Conservation (phyloP, 2,329 filamentous ascomycete species). For the Colletotrichum shisoi region DNA sequence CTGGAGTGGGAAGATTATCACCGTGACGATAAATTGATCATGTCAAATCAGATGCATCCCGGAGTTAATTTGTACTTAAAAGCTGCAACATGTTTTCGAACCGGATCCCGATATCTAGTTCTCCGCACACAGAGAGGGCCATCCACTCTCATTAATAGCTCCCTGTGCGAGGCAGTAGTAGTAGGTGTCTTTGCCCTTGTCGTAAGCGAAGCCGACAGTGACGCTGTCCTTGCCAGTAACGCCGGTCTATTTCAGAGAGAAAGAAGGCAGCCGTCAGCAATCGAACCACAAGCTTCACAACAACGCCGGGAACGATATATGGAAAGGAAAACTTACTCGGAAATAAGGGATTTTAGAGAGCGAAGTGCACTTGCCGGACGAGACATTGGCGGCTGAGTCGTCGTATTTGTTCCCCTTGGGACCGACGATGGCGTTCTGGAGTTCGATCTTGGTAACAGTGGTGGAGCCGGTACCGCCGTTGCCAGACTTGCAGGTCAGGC, state of each 20-base stretch:
- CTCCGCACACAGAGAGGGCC: not conserved
- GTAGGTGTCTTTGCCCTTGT: conserved; percentile 2
- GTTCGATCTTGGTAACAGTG: not conserved
- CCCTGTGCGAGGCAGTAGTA: not conserved
- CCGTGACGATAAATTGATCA: too few relatives aligned
- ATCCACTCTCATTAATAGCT: not conserved
- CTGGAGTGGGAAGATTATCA: too few relatives aligned
- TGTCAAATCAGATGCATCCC: too few relatives aligned
- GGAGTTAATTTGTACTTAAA: not conserved
- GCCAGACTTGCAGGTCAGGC: not conserved
- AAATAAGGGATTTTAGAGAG: not conserved
- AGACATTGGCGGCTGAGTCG: not conserved
- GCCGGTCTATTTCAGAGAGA: not conserved
- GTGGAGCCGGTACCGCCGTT: not conserved
- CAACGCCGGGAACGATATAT: not conserved
- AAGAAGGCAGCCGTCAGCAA: not conserved
- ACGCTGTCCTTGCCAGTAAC: not conserved
- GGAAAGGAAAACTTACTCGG: not conserved
- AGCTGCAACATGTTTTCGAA: not conserved
- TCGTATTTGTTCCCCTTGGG: not conserved
- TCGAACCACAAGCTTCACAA: too few relatives aligned
- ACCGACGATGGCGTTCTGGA: not conserved
- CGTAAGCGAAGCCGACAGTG: not conserved
- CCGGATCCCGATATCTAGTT: not conserved
- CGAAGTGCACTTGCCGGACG: conserved; percentile 6